Evolutionary conservation across 345 rosid species (phyloP).

Genomic region (Murraya koenigii): DNA sequence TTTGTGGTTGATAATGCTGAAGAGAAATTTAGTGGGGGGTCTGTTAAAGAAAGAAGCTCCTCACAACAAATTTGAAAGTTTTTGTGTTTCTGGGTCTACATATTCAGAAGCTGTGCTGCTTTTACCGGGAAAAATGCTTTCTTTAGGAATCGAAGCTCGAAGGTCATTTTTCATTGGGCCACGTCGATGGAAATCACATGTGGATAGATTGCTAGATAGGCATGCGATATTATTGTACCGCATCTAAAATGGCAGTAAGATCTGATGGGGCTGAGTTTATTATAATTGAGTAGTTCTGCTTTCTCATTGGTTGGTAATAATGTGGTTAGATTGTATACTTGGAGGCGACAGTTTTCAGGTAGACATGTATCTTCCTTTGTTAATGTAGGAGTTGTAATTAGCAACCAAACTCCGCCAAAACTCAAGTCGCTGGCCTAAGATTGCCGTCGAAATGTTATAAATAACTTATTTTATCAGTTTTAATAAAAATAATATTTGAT

Average conservation of each 20-base stretch:
- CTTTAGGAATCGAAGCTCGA: neutral
- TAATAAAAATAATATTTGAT: no score
- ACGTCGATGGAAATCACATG: slow-evolving; percentile 40
- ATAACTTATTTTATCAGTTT: no score
- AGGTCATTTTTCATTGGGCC: slow-evolving; percentile 39
- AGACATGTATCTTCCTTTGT: no score
- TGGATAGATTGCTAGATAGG: slow-evolving; percentile 36
- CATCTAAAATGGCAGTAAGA: neutral
- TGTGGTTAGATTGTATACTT: neutral
- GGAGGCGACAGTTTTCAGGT: no score
- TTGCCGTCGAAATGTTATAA: no score
- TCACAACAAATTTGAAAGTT: no score
- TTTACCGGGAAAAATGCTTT: neutral
- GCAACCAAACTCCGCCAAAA: no score
- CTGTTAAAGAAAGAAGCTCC: neutral
- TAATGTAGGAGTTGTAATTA: no score
- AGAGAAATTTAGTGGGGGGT: neutral
- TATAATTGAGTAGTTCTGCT: neutral
- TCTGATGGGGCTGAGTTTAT: neutral
- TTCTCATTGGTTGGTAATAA: neutral
- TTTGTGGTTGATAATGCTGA: neutral
- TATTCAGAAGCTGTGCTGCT: neutral
- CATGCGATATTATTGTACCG: neutral
- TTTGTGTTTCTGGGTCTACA: neutral
- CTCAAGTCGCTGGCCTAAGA: no score